Conservation (phyloP, 2,329 filamentous ascomycete genomes). For the Daldinia eschscholtzii region DNA sequence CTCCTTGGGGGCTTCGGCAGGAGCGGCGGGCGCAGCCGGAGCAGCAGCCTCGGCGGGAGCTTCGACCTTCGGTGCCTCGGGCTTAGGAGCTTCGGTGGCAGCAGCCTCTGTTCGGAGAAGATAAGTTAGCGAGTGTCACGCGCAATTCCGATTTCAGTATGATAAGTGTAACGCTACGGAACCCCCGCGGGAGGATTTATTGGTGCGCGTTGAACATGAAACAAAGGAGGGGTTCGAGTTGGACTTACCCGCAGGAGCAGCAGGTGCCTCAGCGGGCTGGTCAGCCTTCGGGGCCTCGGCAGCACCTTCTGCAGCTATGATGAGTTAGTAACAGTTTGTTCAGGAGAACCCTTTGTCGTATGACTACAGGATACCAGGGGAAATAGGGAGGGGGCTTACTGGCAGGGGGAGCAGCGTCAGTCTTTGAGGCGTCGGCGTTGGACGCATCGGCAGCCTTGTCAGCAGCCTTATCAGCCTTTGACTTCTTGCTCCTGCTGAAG, state of each 20-base stretch:
- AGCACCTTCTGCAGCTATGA: slow-evolving; percentile 30
- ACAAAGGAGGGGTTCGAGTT: slow-evolving; percentile 31
- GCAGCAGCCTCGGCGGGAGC: slow-evolving; percentile 31
- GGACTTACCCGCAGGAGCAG: slow-evolving; percentile 37
- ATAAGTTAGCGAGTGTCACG: slow-evolving; percentile 28
- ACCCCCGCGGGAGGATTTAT: slow-evolving; percentile 6
- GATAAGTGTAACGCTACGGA: slow-evolving; percentile 27
- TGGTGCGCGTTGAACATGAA: slow-evolving; percentile 25
- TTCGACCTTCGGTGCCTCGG: slow-evolving; percentile 37
- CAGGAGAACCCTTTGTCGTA: slow-evolving; percentile 9
- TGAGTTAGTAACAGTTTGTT: slow-evolving; percentile 25
- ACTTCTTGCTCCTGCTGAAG: slow-evolving; percentile 49
- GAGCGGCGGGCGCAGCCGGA: slow-evolving; percentile 41
- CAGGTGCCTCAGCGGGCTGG: slow-evolving; percentile 23
- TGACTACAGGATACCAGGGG: slow-evolving; percentile 6
- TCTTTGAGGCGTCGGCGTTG: slow-evolving; percentile 46
- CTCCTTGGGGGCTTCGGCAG: slow-evolving; percentile 45
- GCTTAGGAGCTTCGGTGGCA: slow-evolving; percentile 35
- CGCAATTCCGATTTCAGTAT: slow-evolving; percentile 12
- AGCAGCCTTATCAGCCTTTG: slow-evolving; percentile 45
- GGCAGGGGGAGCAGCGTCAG: slow-evolving; percentile 43
- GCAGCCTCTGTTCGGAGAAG: slow-evolving; percentile 38
- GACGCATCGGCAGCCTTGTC: slow-evolving; percentile 47
- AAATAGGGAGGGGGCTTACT: slow-evolving; percentile 45
- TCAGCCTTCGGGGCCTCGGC: slow-evolving; percentile 40